These are phyloP conservation scores for Gyromitra esculenta DNA, from an alignment of 2,329 filamentous ascomycete genomes.

Conservation along the genomic window DNA sequence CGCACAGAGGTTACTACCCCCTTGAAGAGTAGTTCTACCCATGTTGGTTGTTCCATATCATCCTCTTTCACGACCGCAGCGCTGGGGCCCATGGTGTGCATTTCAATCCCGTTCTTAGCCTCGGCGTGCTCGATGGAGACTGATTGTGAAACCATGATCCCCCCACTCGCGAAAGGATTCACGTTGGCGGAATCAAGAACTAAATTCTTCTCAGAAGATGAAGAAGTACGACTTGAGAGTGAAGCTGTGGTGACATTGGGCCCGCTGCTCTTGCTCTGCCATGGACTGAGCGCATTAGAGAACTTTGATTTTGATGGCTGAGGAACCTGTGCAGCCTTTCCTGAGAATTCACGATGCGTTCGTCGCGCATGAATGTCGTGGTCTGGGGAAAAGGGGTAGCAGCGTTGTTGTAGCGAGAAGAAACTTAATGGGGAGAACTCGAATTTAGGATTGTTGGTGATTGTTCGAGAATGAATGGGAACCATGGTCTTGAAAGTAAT, in stretches of 20 bases:
- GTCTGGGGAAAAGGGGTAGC: conserved; percentile 62
- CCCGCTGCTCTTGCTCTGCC: conserved; percentile 29
- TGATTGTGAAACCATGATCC: conserved; percentile 51
- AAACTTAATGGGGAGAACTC: conserved; percentile 71
- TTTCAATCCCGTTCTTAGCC: conserved; percentile 39
- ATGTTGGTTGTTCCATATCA: conserved; percentile 44
- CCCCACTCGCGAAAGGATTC: conserved; percentile 47
- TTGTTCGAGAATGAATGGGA: conserved; percentile 68
- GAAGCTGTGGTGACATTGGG: conserved; percentile 19
- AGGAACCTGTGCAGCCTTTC: conserved; percentile 53
- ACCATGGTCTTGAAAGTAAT: conserved; percentile 71
- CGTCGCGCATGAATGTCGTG: conserved; percentile 70
- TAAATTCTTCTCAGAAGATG: conserved; percentile 51
- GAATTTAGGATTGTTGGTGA: conserved; percentile 62
- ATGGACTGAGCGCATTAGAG: conserved; percentile 17
- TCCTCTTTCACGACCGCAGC: conserved; percentile 49
- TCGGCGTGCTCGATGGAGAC: conserved; percentile 52
- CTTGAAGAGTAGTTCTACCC: conserved; percentile 45
- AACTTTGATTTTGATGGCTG: conserved; percentile 18
- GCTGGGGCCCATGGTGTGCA: conserved; percentile 51
- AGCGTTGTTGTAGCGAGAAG: conserved; percentile 73
- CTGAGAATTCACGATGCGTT: conserved; percentile 70
- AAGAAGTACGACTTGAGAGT: conserved; percentile 44
- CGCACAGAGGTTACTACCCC: conserved; percentile 24
- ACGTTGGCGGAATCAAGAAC: conserved; percentile 8